Evolutionary conservation across 192 early-diverging fungal species (phyloP), one percentile per base, ranked within the genome.

Genomic region (Coemansia sp.): DNA sequence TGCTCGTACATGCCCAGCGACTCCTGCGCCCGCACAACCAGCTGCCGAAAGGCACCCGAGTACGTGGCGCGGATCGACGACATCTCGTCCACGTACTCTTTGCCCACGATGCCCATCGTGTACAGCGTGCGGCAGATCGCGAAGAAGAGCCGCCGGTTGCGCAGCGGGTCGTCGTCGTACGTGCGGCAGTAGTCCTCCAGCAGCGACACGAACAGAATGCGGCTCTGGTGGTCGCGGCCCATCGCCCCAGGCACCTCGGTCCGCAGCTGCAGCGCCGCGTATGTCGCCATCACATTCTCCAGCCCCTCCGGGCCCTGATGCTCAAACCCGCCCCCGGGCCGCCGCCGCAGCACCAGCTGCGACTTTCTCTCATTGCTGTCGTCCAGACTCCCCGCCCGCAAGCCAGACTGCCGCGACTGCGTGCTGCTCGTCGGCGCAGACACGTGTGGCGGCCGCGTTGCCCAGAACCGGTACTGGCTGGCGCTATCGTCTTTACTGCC

Each of bases 181-280:
- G 93, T 70, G 29, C 84, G 70, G 64, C 92, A 94, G 79, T 94
- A 98, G 64, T 91, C 91, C 56, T 98, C 95, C 2, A 98, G 80
- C 19, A 98, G 70, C 19, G 92, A 88, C 0, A 95, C 94, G 14
- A 98, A 81, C 0, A 98, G 70, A 29, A 98, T 74, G 25, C 89
- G 84, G 22, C 89, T 89, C 65, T 94, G 92, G 18, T 70, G 67
- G 48, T 77, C 73, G 21, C 73, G 73, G n/a, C 67, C 73, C 64
- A 70, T 59, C 2, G 45, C 29, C 5, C 69, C 62, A 23, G 61
- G 58, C 12, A 64, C 48, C 0, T 52, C 69, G 6, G 54, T 19
- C 25, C 47, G 56, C 14, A 33, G 56, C 35, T 44, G 53, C 53
- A 18, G 23, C 30, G 54, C n/a, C 35, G 47, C 54, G 24, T 45